Evolutionary conservation across 2,329 filamentous ascomycete species (phyloP).

Genomic region (Aphanoascus verrucosus): DNA sequence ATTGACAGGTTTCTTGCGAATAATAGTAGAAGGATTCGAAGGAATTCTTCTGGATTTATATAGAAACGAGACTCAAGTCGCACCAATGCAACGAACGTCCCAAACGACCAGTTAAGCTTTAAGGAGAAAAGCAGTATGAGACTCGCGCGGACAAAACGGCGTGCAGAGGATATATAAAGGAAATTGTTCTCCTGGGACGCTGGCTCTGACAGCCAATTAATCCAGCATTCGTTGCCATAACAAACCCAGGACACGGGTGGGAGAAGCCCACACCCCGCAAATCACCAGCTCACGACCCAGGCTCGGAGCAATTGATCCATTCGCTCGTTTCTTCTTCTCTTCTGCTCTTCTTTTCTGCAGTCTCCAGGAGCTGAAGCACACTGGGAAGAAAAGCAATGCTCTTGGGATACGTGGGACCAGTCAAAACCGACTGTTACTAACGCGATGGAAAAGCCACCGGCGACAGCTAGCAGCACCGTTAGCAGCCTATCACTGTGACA

Average conservation of each 20-base stretch:
- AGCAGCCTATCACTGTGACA: constrained; percentile 2
- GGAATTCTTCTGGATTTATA: constrained; percentile 4
- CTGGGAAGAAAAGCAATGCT: neutral
- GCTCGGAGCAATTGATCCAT: neutral
- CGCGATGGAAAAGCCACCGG: constrained; percentile 2
- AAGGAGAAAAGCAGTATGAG: neutral
- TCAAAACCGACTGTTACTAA: neutral
- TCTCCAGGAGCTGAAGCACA: neutral
- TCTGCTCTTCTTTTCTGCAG: too few species aligned
- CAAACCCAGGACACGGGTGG: neutral
- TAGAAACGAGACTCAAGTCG: constrained; percentile 3
- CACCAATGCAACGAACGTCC: constrained; percentile 9
- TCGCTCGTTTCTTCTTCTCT: too few species aligned
- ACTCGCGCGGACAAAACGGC: neutral
- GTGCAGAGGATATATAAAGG: neutral
- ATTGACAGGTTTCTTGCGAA: neutral
- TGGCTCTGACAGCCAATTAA: neutral
- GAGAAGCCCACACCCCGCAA: neutral
- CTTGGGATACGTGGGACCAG: constrained; percentile 10
- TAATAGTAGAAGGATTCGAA: too few species aligned
- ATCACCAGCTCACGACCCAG: neutral
- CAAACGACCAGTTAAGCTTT: neutral
- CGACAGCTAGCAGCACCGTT: neutral
- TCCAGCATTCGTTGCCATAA: neutral
- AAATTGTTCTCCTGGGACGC: neutral